Conservation (phyloP, 345 rosid species). For the Firmiana major region DNA sequence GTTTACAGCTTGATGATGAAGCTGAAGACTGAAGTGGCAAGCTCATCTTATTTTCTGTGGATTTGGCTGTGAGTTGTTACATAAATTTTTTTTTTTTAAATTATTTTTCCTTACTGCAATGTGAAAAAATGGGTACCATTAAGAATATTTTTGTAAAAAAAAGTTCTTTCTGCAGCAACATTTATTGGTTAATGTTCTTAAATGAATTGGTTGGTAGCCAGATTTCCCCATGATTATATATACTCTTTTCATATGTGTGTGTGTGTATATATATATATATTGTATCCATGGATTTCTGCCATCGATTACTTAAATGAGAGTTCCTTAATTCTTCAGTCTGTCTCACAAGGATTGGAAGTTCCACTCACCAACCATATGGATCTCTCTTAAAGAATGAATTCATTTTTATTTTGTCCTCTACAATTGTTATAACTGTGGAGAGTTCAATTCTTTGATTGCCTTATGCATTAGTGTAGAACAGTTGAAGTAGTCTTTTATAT, state of each 20-base stretch:
- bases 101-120: background rate
- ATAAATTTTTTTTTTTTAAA: background rate
- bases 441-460: too few species aligned
- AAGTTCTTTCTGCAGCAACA: constrained; percentile 20
- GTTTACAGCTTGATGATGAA: constrained; percentile 24
- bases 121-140: background rate
- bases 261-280: too few species aligned
- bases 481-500: background rate
- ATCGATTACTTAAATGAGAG: background rate
- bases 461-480: background rate
- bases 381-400: background rate
- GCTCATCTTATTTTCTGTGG: constrained; percentile 8
- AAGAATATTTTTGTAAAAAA: background rate
- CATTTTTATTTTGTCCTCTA: background rate
- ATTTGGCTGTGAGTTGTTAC: constrained; percentile 9
- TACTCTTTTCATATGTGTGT: too few species aligned
- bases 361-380: background rate
- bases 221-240: background rate
- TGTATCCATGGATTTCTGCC: too few species aligned
- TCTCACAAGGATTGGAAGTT: too few species aligned
- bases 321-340: background rate
- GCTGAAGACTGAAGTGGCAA: constrained; percentile 11
- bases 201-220: background rate
- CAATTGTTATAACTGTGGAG: too few species aligned
- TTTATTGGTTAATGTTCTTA: background rate